These are phyloP conservation scores for Kodamaea ohmeri DNA, from an alignment of 1,139 yeast species.

Conservation along the genomic window DNA sequence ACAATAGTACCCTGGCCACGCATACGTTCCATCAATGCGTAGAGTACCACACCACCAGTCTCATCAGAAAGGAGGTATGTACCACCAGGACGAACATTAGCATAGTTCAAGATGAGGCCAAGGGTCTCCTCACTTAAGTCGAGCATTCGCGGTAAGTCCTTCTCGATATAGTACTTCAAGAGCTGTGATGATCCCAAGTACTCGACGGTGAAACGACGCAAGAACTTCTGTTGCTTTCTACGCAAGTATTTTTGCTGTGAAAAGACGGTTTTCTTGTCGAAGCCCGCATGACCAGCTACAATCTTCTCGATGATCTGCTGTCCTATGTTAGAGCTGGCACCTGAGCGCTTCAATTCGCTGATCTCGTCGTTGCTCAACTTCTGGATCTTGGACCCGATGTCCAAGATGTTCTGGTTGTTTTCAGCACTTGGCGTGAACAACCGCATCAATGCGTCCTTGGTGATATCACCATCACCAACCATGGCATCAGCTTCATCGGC, in stretches of 20 bases:
- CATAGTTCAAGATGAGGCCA: constrained; percentile 72
- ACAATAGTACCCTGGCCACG: constrained; percentile 76
- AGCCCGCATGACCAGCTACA: constrained; percentile 79
- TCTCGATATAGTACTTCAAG: constrained; percentile 68
- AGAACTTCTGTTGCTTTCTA: constrained; percentile 88
- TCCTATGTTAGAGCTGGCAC: constrained; percentile 64
- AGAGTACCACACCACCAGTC: constrained; percentile 80
- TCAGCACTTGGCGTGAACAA: constrained; percentile 48
- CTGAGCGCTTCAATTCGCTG: constrained; percentile 69
- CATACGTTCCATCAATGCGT: constrained; percentile 88
- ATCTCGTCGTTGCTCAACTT: constrained; percentile 71
- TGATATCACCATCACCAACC: constrained; percentile 26
- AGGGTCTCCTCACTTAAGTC: constrained; percentile 83
- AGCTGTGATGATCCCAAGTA: constrained; percentile 75
- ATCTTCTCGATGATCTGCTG: constrained; percentile 78
- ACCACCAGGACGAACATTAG: constrained; percentile 86
- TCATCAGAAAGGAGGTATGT: constrained; percentile 85
- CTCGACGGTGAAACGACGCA: constrained; percentile 80
- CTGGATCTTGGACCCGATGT: constrained; percentile 76
- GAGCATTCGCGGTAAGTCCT: constrained; percentile 68
- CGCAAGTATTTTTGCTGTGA: constrained; percentile 90
- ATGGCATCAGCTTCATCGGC: constrained; percentile 25
- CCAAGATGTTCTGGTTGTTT: constrained; percentile 68
- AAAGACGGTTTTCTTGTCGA: constrained; percentile 82
- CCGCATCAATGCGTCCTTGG: constrained; percentile 39